A percentile compares a stretch with the other conserved stretches of the same genome.
Conservation (phyloP, 176 grass and related monocot genomes). For the Hordeum marinum region DNA sequence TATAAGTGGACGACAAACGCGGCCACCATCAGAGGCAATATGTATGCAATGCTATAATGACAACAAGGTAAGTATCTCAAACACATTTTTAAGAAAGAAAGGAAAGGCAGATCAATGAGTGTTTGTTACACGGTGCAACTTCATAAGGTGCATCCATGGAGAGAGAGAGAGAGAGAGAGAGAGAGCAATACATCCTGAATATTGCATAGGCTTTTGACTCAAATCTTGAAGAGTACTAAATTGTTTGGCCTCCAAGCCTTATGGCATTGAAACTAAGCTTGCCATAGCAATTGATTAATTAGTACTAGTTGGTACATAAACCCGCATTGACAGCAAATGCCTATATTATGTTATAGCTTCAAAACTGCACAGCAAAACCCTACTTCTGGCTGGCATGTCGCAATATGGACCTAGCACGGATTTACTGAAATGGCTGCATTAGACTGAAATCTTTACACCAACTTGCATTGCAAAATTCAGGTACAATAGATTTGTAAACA, state of each 20-base stretch:
- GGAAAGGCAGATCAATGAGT: not conserved
- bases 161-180: not conserved
- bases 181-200: not conserved
- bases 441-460: not conserved
- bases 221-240: not conserved
- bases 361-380: not conserved
- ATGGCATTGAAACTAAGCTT: slow-evolving; percentile 1
- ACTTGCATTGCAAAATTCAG: slow-evolving; percentile 30
- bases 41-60: slow-evolving; percentile 71
- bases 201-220: not conserved
- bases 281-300: not conserved
- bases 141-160: slow-evolving; percentile 1
- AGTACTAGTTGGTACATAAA: not conserved
- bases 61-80: slow-evolving; percentile 25
- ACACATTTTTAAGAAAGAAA: not conserved
- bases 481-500: slow-evolving; percentile 57
- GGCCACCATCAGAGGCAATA: slow-evolving; percentile 90
- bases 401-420: not conserved
- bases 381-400: not conserved
- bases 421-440: not conserved
- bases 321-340: not conserved
- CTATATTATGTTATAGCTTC: not conserved
- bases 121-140: not conserved
- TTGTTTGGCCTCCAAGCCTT: not conserved
- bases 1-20: slow-evolving; percentile 92